Base-by-base conservation (phyloP, 1,284 basidiomycete species). In the Cutaneotrichosporon dermatis region DNA sequence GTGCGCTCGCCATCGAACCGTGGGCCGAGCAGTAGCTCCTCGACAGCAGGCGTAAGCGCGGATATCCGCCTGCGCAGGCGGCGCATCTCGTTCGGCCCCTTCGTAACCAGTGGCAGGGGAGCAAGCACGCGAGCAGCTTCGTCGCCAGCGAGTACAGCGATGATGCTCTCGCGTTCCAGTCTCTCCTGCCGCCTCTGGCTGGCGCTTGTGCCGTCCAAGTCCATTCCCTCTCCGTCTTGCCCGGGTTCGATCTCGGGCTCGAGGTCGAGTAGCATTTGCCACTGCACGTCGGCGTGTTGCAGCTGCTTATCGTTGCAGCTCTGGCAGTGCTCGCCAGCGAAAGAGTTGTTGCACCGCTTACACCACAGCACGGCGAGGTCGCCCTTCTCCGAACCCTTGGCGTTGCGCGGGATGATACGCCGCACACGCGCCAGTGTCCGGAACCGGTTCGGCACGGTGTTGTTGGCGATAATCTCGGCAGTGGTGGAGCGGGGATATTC, bases 371-470 rank as follows among this genome's bases (percentile, higher is more conserved):
- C 51, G 3, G 62, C 62, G 13, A 59, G 40, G 34, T 59, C 56
- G 7, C 25, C 36, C 8, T 34, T 51, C 34, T 35, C 4, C 15
- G 39, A 39, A 3, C 41, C 44, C 33, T 56, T 54, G n/a, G 37
- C 44, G 16, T 50, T 48, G 35, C 58, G 48, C 8, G 51, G 35
- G 11, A 52, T 6, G 15, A 64, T 34, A 4, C 36, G n/a, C 2
- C 55, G 55, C 13, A 76, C 69, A 33, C 68, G 60, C 33, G 69
- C 71, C 4, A 54, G 63, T 8, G 71, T 56, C 15, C 67, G 65
- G 59, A 66, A 71, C 48, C 64, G 65, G 54, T 76, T 74, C 4
- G 69, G 69, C 3, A 65, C 39, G 4, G 67, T 66, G 6, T 35
- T 41, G 61, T 72, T 70, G 11, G 33, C 34, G 11, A 62, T 44